Percentiles rank a stretch among this genome's conserved stretches.
These are phyloP conservation scores for Boletus edulis DNA, from an alignment of 768 basidiomycete genomes.

Conservation along the genomic window DNA sequence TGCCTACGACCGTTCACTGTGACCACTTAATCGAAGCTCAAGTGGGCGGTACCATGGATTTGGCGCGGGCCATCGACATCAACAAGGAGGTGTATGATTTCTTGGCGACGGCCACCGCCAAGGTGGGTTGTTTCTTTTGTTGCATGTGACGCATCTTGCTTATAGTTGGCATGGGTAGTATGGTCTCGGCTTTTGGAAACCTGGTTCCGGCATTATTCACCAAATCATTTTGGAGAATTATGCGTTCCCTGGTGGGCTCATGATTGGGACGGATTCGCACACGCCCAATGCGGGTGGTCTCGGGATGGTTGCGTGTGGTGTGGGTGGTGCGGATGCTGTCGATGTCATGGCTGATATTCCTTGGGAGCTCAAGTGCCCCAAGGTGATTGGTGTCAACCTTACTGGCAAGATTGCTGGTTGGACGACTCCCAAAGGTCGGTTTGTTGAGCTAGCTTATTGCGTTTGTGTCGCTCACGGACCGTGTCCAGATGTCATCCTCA, in stretches of 20 bases:
- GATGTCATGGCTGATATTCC: slow-evolving; percentile 98
- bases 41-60: slow-evolving; percentile 89
- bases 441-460: not conserved
- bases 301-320: slow-evolving; percentile 99
- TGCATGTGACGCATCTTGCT: not conserved
- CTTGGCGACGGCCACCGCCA: slow-evolving; percentile 94
- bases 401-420: slow-evolving; percentile 94
- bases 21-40: slow-evolving; percentile 99
- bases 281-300: slow-evolving; percentile 99
- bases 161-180: slow-evolving; percentile 49
- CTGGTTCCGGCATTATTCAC: slow-evolving; percentile 98
- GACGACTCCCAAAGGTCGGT: slow-evolving; percentile 93
- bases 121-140: slow-evolving; percentile 43
- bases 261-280: slow-evolving; percentile 99
- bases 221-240: slow-evolving; percentile 99
- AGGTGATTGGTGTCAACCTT: slow-evolving; percentile 96
- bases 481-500: slow-evolving; percentile 87
- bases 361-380: slow-evolving; percentile 99
- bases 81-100: slow-evolving; percentile 99
- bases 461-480: slow-evolving; percentile 6
- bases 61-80: slow-evolving; percentile 85
- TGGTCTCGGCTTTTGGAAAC: slow-evolving; percentile 99
- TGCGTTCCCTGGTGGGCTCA: slow-evolving; percentile 97
- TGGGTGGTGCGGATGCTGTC: slow-evolving; percentile 98
- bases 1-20: slow-evolving; percentile 98